Percentiles rank a stretch among this genome's conserved stretches.
These are phyloP conservation scores for Ascochyta koolunga DNA, from an alignment of 2,329 filamentous ascomycete genomes.

Conservation along the genomic window DNA sequence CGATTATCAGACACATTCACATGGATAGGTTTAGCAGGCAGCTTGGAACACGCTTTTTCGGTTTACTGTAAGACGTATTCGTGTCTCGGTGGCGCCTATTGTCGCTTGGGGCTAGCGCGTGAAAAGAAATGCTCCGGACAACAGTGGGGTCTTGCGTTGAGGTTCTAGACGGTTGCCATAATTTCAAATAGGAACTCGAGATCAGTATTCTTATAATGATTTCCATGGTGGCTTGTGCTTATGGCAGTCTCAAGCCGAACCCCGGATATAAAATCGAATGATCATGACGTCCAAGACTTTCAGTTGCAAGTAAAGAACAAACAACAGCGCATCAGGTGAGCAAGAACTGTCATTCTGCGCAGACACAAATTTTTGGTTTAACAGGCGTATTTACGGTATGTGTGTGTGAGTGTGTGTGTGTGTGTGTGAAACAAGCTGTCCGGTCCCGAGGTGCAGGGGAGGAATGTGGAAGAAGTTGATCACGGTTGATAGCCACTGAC, in stretches of 20 bases:
- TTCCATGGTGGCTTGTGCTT: constrained; percentile 5
- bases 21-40: background rate
- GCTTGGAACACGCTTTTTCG: background rate
- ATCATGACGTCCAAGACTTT: constrained; percentile 13
- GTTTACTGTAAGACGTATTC: background rate
- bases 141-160: background rate
- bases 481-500: background rate
- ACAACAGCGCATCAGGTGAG: background rate
- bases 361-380: background rate
- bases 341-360: background rate
- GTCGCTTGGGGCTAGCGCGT: background rate
- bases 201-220: background rate
- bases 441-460: background rate
- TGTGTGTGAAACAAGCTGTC: background rate
- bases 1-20: background rate
- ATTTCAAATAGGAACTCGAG: constrained; percentile 5
- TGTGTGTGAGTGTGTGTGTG: background rate
- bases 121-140: background rate
- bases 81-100: background rate
- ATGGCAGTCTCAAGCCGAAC: background rate
- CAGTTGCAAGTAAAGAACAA: background rate
- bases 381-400: background rate
- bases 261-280: background rate
- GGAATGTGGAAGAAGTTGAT: background rate
- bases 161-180: constrained; percentile 2